Evolutionary conservation across 1,284 basidiomycete species (phyloP), one percentile per base, ranked within the genome.

Genomic region (Trichosporon ovoides): DNA sequence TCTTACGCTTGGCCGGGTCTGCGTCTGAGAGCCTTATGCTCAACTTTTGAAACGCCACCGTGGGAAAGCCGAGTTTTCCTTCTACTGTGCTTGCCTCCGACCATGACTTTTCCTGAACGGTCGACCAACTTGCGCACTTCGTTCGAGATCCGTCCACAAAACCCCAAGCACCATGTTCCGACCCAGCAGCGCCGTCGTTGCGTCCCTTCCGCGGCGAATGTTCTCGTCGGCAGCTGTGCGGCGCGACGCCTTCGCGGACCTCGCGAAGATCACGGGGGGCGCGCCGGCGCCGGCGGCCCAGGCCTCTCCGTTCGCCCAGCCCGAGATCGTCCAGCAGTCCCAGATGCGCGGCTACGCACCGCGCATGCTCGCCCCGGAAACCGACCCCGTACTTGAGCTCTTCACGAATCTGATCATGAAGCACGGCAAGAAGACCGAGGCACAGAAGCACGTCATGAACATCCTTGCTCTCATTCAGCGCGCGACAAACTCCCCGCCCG

Each of bases 321-420:
- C 35, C 59, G 13, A 36, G 49, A 18, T 55, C 40, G 20, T 28
- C 10, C n/a, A 14, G 35, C 24, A 31, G 13, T 20, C 49, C 11
- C 11, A 34, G 12, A 36, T n/a, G 3, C 56, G 73, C 36, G 74
- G 73, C 14, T 77, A 75, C 62, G 33, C 56, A 12, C 68, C 67
- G 0, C 54, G 61, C 28, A 52, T 65, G 7, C 37, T 92, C 18
- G 89, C 91, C 2, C 87, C 88, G 7, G 81, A 81, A 11, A 80
- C 83, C 54, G 89, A 92, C 73, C 91, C 90, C 0, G 80, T 91
- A 3, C 81, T 93, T 7, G 81, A 84, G 58, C 84, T 88, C 66
- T 78, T 92, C 57, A 82, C 88, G 1, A 85, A 85, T 19, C 75
- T 80, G 55, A 76, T 91, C 59, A 86, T 86, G 80, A 76, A 75